These are phyloP conservation scores for Glycine latifolia DNA, from an alignment of 306 rosid genomes.

Conservation along the genomic window DNA sequence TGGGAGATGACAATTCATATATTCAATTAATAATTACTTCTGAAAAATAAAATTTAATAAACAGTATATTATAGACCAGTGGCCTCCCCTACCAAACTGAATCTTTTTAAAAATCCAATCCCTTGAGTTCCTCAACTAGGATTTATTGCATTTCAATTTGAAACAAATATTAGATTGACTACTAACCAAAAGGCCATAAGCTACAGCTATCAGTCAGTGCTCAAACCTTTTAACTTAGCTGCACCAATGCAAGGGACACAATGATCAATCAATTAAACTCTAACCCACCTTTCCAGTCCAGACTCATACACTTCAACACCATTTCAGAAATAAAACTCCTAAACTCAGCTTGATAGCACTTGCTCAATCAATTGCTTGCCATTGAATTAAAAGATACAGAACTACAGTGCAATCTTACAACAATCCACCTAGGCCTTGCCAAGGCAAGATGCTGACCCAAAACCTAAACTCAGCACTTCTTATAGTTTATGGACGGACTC, in stretches of 20 bases:
- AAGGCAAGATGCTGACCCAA: constrained; percentile 22
- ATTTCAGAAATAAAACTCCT: not conserved
- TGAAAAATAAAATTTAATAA: constrained; percentile 9
- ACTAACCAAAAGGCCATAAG: constrained; percentile 10
- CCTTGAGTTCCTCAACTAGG: constrained; percentile 4
- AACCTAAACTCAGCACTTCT: constrained; percentile 3
- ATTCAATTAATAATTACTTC: constrained; percentile 5
- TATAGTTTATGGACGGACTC: not conserved
- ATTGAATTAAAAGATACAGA: not conserved
- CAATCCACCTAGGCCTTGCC: constrained; percentile 16
- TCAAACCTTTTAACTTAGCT: constrained; percentile 6
- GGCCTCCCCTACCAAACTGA: constrained; percentile 21
- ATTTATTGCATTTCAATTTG: constrained; percentile 19
- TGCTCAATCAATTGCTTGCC: constrained; percentile 11
- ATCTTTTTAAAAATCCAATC: not conserved
- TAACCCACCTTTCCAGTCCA: not conserved
- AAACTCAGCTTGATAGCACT: not conserved
- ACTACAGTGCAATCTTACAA: not conserved
- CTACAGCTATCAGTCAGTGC: not conserved
- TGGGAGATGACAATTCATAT: constrained; percentile 9
- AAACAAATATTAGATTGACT: constrained; percentile 15
- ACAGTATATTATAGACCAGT: constrained; percentile 5
- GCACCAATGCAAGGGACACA: not conserved
- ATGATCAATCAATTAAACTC: not conserved
- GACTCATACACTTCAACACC: constrained; percentile 9